Percentiles rank a stretch among this genome's conserved stretches.
phyloP scores from a whole-genome alignment of 306 rosid genomes.

The Inga laurina region DNA sequence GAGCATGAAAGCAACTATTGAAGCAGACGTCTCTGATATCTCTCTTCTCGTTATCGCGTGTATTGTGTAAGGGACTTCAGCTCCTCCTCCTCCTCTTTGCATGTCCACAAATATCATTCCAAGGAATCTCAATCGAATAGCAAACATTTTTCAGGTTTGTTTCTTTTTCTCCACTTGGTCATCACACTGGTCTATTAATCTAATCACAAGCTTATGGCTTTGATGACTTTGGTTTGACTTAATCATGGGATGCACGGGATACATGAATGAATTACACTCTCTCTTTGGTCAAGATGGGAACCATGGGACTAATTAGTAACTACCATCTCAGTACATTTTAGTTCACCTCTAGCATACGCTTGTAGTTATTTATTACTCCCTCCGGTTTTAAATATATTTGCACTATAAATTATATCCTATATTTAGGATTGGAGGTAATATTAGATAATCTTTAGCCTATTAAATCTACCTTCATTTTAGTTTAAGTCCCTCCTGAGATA shows the following conservation, averaged over 20 bases:
- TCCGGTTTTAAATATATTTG: too few relatives aligned
- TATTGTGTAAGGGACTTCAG: neutral
- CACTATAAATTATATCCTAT: too few relatives aligned
- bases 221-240: neutral
- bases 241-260: neutral
- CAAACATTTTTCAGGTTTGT: neutral
- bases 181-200: neutral
- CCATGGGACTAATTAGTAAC: neutral
- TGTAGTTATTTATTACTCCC: too few relatives aligned
- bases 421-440: too few relatives aligned
- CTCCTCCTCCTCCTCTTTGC: neutral
- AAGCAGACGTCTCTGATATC: slow-evolving; percentile 22
- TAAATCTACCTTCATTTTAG: too few relatives aligned
- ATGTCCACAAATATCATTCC: neutral
- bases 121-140: neutral
- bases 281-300: neutral
- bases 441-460: too few relatives aligned
- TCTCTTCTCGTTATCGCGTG: slow-evolving; percentile 29
- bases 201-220: neutral
- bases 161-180: neutral
- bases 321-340: neutral
- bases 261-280: neutral
- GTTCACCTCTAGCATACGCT: neutral
- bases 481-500: too few relatives aligned
- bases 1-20: slow-evolving; percentile 28